Evolutionary conservation across 2,329 filamentous ascomycete species (phyloP).

Genomic region (Truncatella angustata): DNA sequence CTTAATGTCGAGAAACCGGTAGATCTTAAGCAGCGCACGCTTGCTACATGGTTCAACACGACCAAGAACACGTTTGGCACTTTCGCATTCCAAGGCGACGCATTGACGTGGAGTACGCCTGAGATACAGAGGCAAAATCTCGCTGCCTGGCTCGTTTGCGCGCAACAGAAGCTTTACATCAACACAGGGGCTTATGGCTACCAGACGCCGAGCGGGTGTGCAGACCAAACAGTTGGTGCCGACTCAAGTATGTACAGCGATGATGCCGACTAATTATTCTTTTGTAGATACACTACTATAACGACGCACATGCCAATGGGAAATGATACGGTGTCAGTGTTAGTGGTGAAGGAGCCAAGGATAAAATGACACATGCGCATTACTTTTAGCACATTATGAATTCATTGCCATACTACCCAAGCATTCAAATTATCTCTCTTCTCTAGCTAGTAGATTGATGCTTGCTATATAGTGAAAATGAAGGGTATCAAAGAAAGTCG

Average conservation of each 20-base stretch:
- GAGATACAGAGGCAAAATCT: slow-evolving; percentile 51
- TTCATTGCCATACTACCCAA: too few species aligned
- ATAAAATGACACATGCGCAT: not conserved
- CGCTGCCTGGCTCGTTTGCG: slow-evolving; percentile 59
- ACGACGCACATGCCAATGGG: slow-evolving; percentile 31
- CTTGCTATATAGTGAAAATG: too few species aligned
- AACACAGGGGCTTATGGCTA: slow-evolving; percentile 60
- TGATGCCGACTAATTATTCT: not conserved
- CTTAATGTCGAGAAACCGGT: slow-evolving; percentile 45
- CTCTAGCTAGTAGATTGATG: too few species aligned
- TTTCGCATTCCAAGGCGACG: slow-evolving; percentile 58
- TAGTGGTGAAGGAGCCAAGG: not conserved
- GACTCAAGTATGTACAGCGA: not conserved
- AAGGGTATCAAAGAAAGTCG: too few species aligned
- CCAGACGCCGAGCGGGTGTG: slow-evolving; percentile 55
- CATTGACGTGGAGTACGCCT: slow-evolving; percentile 50
- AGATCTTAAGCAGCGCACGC: slow-evolving; percentile 43
- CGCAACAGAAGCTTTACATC: slow-evolving; percentile 49
- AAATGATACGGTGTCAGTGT: not conserved
- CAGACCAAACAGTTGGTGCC: slow-evolving; percentile 53
- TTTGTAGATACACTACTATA: slow-evolving; percentile 40
- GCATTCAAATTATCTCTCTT: too few species aligned
- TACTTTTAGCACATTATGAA: too few species aligned
- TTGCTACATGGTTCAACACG: slow-evolving; percentile 50
- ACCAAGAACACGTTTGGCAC: slow-evolving; percentile 52